phyloP scores from a whole-genome alignment of 345 rosid species.

The Conringia planisiliqua region DNA sequence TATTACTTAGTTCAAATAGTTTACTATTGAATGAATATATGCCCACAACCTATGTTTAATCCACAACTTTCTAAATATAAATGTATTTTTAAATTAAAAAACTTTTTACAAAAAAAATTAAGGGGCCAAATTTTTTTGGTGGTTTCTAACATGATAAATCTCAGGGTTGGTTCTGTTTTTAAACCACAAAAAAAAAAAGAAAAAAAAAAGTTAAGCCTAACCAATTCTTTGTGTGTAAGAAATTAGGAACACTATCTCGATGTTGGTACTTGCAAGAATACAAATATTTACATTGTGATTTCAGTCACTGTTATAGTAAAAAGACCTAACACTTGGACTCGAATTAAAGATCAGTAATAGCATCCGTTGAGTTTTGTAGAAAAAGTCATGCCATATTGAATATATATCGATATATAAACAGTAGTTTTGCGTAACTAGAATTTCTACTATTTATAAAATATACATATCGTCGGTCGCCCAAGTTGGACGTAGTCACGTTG shows the following conservation, averaged over 20 bases:
- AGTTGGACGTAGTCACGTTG: constrained; percentile 17
- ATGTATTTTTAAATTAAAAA: too few species aligned
- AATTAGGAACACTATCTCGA: not conserved
- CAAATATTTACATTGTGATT: not conserved
- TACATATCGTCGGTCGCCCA: not conserved
- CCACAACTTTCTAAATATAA: too few species aligned
- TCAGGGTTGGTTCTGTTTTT: too few species aligned
- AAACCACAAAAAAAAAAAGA: not conserved
- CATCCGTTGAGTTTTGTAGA: not conserved
- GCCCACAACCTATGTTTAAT: too few species aligned
- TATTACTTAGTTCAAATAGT: too few species aligned
- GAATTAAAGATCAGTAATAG: not conserved
- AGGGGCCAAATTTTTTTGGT: too few species aligned
- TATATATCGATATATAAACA: not conserved
- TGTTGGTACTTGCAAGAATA: not conserved
- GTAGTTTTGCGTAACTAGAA: not conserved
- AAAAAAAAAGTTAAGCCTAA: not conserved
- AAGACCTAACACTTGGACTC: not conserved
- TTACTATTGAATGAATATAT: too few species aligned
- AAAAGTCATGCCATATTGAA: not conserved
- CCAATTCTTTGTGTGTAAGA: not conserved
- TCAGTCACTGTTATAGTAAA: not conserved
- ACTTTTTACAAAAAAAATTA: too few species aligned
- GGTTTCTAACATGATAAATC: too few species aligned
- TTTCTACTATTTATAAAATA: too few species aligned